Evolutionary conservation across 2,329 filamentous ascomycete species (phyloP), one percentile per base, ranked within the genome.

Genomic region (Pestalotiopsis sp.): DNA sequence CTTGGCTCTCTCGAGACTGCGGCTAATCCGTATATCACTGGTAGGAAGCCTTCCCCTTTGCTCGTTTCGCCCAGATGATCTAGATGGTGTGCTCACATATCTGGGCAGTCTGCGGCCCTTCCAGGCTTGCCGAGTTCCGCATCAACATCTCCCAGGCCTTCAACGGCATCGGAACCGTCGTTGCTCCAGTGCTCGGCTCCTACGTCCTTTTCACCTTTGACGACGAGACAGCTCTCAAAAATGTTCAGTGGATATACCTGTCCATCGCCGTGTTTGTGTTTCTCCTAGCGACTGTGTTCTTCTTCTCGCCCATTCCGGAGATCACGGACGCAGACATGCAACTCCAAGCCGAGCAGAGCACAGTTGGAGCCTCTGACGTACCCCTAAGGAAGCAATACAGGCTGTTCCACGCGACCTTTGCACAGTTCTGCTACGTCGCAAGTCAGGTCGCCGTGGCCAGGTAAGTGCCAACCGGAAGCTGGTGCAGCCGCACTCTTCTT

Each of bases 161-260:
- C 69, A 87, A 90, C 72, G 88, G 85, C 14, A 82, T 88, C 45
- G 88, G 87, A 2, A 87, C 86, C 0, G 85, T 89, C 66, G 81
- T 88, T 17, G 87, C 87, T 0, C 89, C 88, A 0, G 84, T 91
- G 1, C 79, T 91, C 7, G 88, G 86, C 0, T 85, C 84, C 2
- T 86, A 87, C 64, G 88, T 90, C 63, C 90, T 91, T 79, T 91
- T 91, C 77, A 85, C 83, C 0, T 81, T 83, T 41, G 81, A 86
- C 41, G 82, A 82, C 64, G 79, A 78, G 11, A 77, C 83, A n/a
- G 83, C 84, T 3, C 77, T 91, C 66, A 79, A 82, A 71, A 90
- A 87, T 66, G 88, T 91, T 9, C 89, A 91, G 75, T 91, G 88
- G 87, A 85, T 87, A 1, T 91, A 91, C 73, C 82, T 91, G 2